A percentile compares a stretch with the other conserved stretches of the same genome.
Conservation (phyloP, 257 asterid species). For the Nemophila menziesii region DNA sequence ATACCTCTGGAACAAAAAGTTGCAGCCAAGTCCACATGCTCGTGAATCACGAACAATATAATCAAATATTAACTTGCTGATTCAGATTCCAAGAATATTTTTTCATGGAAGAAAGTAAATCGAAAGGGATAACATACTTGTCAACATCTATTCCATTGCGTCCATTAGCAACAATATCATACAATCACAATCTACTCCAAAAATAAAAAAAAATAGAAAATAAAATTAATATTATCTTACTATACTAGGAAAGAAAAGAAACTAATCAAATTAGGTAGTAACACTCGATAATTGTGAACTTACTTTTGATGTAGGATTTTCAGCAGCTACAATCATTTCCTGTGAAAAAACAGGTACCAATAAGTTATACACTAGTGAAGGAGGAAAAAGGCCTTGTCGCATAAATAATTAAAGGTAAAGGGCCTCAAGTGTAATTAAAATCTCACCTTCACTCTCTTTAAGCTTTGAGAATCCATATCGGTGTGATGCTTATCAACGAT, state of each 20-base stretch:
- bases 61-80: constrained; percentile 47
- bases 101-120: constrained; percentile 7
- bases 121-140: constrained; percentile 40
- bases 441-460: constrained; percentile 69
- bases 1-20: constrained; percentile 70
- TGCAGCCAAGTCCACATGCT: constrained; percentile 90
- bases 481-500: constrained; percentile 71
- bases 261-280: no score
- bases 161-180: constrained; percentile 91
- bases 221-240: background rate
- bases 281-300: constrained; percentile 21
- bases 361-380: background rate
- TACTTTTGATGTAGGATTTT: constrained; percentile 38
- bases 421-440: no score
- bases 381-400: background rate
- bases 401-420: background rate
- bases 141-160: constrained; percentile 93
- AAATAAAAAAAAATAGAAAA: no score
- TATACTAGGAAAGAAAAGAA: background rate
- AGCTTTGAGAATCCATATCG: constrained; percentile 44
- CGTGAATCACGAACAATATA: constrained; percentile 84
- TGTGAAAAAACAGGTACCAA: constrained; percentile 21
- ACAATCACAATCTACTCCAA: constrained; percentile 60
- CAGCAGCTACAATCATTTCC: constrained; percentile 78
- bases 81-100: constrained; percentile 5